Base-by-base conservation (phyloP, 2,329 filamentous ascomycete species). In the Stachybotrys chlorohalonatus region DNA sequence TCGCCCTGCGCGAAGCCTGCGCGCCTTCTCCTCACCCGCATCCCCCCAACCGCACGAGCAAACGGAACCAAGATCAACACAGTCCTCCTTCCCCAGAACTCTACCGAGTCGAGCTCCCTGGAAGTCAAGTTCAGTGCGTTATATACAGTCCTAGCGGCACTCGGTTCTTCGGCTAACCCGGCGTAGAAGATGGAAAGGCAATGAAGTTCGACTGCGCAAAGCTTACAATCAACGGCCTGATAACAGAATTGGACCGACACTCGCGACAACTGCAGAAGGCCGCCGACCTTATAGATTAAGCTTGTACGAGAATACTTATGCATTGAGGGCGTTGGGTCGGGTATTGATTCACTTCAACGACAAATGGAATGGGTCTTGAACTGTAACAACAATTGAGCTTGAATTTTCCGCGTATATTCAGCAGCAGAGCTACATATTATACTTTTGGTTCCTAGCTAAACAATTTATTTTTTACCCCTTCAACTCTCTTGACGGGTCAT, bases 191-290 rank as follows among this genome's bases (percentile, higher is more conserved):
- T 67, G 94, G 94, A 63, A 95, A 93, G 75, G 86, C 95, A 65
- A 83, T 97, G 75, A 83, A 84, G 39, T 81, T 97, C 46, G 85
- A 96, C 67, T 80, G 90, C 61, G 85, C 89, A 62, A 87, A 86
- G 70, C 78, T 92, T 73, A 87, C 85, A 62, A 92, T 97, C 67
- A 89, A 89, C 68, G 88, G 91, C 65, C 82, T 97, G 17, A 80
- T 93, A 55, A 89, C 91, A 69, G 91, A 97, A 72, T 85, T 96
- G 49, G 89, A 96, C 69, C 81, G 94, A 64, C 90, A 97, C 74
- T 96, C 91, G 52, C 82, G 94, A 61, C 77, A 79, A 62, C 73
- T 97, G 66, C 85, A 90, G 64, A 86, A 95, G 69, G 84, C 90
- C 72, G 89, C 91, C 63, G 92, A 95, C 66, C 74, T 97, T 68